Conservation (phyloP, 2,329 filamentous ascomycete genomes). For the Sporothrix pallida region DNA sequence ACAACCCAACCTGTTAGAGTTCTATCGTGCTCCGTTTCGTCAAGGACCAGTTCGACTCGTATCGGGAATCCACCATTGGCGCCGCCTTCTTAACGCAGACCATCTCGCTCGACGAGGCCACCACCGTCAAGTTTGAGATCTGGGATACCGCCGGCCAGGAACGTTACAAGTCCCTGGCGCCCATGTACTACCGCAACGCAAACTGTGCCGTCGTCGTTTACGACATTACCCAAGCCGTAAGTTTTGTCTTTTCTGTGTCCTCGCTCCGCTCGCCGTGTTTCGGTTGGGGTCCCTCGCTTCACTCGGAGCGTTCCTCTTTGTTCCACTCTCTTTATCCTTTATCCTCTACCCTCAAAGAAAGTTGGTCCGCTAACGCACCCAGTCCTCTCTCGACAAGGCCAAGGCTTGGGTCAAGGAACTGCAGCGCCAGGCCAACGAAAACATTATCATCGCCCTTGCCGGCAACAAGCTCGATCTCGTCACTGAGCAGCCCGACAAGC, state of each 20-base stretch:
- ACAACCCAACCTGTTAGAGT: constrained; percentile 59
- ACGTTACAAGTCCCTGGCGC: constrained; percentile 96
- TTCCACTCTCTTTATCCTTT: background rate
- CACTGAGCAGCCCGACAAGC: constrained; percentile 92
- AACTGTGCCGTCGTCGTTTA: constrained; percentile 99
- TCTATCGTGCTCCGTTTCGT: constrained; percentile 98
- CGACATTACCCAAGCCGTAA: constrained; percentile 97
- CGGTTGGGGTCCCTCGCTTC: background rate
- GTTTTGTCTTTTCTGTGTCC: constrained; percentile 44
- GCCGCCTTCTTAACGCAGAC: constrained; percentile 99
- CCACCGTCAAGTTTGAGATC: constrained; percentile 99
- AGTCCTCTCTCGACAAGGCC: constrained; percentile 98
- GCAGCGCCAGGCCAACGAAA: constrained; percentile 98
- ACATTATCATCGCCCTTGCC: constrained; percentile 97
- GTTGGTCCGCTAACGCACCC: background rate
- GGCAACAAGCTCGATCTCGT: constrained; percentile 98
- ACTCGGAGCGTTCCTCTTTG: background rate
- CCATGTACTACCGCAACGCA: constrained; percentile 99
- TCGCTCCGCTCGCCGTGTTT: background rate
- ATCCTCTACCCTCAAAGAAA: too few relatives aligned
- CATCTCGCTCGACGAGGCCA: constrained; percentile 96
- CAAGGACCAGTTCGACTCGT: constrained; percentile 99
- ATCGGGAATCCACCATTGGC: constrained; percentile 97
- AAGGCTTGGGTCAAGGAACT: constrained; percentile 99
- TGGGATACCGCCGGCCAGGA: constrained; percentile 99